phyloP scores from a whole-genome alignment of 148 eudicot species.

The Camellia lanceoleosa region DNA sequence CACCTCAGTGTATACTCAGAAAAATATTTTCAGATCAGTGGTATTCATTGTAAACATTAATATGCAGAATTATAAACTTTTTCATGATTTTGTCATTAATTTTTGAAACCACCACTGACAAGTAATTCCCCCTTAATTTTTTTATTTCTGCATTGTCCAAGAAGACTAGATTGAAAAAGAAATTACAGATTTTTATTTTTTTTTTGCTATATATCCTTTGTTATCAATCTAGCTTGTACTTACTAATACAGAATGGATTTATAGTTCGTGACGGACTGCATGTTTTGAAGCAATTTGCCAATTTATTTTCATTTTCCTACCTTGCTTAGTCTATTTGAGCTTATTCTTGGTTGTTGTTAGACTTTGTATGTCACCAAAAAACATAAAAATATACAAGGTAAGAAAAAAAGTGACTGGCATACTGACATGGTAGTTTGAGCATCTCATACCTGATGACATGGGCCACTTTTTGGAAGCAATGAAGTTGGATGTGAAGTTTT shows the following conservation, averaged over 20 bases:
- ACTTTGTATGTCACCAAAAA: background rate
- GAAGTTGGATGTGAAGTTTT: background rate
- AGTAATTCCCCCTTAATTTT: background rate
- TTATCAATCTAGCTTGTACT: background rate
- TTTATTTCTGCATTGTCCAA: background rate
- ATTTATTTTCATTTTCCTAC: background rate
- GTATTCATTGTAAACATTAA: too few relatives aligned
- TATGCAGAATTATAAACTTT: too few relatives aligned
- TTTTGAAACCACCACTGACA: too few relatives aligned
- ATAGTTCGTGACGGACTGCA: background rate
- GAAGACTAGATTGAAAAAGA: too few relatives aligned
- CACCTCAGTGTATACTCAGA: too few relatives aligned
- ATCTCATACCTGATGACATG: background rate
- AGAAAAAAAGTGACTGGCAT: too few relatives aligned
- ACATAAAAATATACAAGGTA: too few relatives aligned
- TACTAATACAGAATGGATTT: background rate
- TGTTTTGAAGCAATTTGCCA: background rate
- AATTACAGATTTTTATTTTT: too few relatives aligned
- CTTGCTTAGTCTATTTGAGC: too few relatives aligned
- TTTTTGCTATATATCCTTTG: background rate
- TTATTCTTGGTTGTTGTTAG: background rate
- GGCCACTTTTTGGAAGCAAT: slow-evolving; percentile 17
- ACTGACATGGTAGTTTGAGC: background rate
- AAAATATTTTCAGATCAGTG: too few relatives aligned
- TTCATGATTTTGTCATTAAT: too few relatives aligned